Evolutionary conservation across 2,329 filamentous ascomycete species (phyloP).

Genomic region (Chaetomium globosum): DNA sequence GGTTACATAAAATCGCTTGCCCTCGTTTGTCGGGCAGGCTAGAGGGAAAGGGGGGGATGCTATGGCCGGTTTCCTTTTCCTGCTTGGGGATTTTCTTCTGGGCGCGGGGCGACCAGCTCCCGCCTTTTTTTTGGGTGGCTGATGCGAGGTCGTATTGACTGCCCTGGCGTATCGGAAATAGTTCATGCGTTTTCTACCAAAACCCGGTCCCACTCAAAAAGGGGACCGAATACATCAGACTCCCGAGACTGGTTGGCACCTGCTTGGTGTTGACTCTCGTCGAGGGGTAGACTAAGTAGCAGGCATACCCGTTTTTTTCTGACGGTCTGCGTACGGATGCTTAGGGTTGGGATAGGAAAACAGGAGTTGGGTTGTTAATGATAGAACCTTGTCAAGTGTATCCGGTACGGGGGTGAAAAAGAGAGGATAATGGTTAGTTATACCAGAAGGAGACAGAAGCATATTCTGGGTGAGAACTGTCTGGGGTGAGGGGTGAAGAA

Average conservation of each 20-base stretch:
- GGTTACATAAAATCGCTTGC: constrained; percentile 35
- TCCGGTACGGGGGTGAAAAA: background rate
- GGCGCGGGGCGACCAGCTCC: background rate
- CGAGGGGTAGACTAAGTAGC: background rate
- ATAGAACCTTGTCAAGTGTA: constrained; percentile 17
- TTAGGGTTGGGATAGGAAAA: constrained; percentile 13
- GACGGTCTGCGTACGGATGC: background rate
- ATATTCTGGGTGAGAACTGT: constrained; percentile 10
- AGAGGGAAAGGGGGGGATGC: constrained; percentile 22
- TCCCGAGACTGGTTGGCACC: background rate
- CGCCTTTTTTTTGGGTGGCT: background rate
- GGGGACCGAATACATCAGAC: background rate
- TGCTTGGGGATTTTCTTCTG: constrained; percentile 9
- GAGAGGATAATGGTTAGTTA: constrained; percentile 1
- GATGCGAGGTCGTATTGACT: background rate
- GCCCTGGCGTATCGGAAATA: background rate
- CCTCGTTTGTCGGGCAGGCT: constrained; percentile 21
- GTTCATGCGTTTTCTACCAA: background rate
- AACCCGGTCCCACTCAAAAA: background rate
- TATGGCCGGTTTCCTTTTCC: constrained; percentile 23
- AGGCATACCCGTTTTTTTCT: background rate
- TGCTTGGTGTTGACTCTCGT: background rate
- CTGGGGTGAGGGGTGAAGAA: background rate
- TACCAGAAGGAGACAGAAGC: constrained; percentile 1
- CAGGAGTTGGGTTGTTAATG: constrained; percentile 14